Evolutionary conservation across 2,329 filamentous ascomycete genomes (phyloP), one percentile per base, ranked within the genome.

Genomic region (Orbilia brochopaga): DNA sequence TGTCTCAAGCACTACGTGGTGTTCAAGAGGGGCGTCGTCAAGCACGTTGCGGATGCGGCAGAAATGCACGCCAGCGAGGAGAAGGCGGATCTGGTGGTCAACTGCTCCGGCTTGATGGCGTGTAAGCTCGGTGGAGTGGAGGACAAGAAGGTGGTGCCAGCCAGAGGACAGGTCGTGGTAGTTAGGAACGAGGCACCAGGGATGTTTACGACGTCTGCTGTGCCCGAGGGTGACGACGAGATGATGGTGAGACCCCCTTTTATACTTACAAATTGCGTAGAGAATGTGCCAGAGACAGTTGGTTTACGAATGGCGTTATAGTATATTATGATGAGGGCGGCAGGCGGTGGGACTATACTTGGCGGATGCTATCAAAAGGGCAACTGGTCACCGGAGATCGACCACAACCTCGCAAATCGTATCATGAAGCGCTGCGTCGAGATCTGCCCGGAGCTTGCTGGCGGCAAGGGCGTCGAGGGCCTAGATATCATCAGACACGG

Each of bases 361-460:
- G 92, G 92, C n/a, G 92, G 92, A 1, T 93, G 88, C 52, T 90
- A 95, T 76, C 88, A 92, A 78, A 86, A 88, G 76, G 84, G 87
- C 27, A 89, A 87, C 77, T 96, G 91, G 91, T 90, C 94, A 75
- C 85, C 87, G 40, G 84, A 88, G 74, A 87, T 89, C 0, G 92
- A 96, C 76, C 88, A 88, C 0, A 91, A 90, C 77, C 83, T 91
- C n/a, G 90, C 92, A 0, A 80, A 85, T 60, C 84, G 92, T 11
- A 96, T 96, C 78, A 94, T 96, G 90, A 87, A 88, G 80, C 85
- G 92, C n/a, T 83, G 84, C 21, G 82, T 90, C 4, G 84, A 85
- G 32, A 79, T 86, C 30, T 85, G 86, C 76, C 90, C 90, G 0
- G 81, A 83, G 62, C 81, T 93, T 73, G 85, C 86, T 0, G 81